Base-by-base conservation (phyloP, 257 asterid species). In the Lycium barbarum region DNA sequence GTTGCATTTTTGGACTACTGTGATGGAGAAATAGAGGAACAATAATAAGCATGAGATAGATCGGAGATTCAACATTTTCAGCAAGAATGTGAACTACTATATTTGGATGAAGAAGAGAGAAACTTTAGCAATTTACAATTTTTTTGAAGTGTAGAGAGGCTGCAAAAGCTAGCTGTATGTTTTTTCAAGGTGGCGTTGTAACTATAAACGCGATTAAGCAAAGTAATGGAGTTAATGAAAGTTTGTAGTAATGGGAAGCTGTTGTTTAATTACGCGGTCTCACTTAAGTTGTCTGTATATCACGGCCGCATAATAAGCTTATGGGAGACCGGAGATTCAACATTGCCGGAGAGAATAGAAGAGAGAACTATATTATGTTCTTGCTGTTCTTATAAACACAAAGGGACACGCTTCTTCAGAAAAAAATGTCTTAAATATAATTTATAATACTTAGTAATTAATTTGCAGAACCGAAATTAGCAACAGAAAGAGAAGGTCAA, bases 11-110 rank as follows among this genome's bases (percentile, higher is more conserved):
- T 55, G 88, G 97, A 91, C 93, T 51, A 89, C 84, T 4, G 85
- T 91, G 63, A 71, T 84, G 35, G 84, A 86, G 7, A 88, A 88
- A 88, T 88, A 90, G 80, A 90, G 15, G 89, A 88, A 61, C 7
- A 91, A 87, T 26, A 92, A 45, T 35, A 85, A 86, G 82, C 85
- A 55, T 62, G 86, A 61, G 49, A 86, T 85, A 9, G 79, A 73
- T 66, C 84, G 91, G 88, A 91, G 88, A 88, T 90, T 89, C 93
- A 87, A 93, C 98, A 94, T 94, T 87, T 81, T 90, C 87, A 85
- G 88, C 90, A 79, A 85, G 59, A 58, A 22, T 51, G 45, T 3
- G 45, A 49, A 74, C 7, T 49, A 74, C 7, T 49, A 20, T 47
- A 49, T 22, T 26, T 76, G 47, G 80, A 47, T 4, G 43, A 3